A percentile compares a stretch with the other conserved stretches of the same genome.
These are phyloP conservation scores for Brassica juncea DNA, from an alignment of 345 rosid species.

Conservation along the genomic window DNA sequence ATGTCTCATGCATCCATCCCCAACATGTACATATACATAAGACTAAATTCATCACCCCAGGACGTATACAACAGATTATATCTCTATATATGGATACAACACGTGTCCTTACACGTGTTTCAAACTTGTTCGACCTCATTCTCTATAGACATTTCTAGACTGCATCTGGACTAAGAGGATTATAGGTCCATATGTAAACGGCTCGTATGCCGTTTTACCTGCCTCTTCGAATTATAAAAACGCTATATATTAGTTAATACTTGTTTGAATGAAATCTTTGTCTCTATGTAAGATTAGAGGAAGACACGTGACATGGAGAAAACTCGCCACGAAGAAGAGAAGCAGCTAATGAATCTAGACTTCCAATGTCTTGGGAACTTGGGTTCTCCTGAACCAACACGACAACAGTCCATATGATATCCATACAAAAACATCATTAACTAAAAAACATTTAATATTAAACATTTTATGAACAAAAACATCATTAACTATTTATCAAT, in stretches of 20 bases:
- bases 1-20: slow-evolving; percentile 24
- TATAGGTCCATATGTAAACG: slow-evolving; percentile 18
- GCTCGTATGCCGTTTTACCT: slow-evolving; percentile 2
- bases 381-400: slow-evolving; percentile 33
- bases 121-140: slow-evolving; percentile 30
- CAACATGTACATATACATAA: slow-evolving; percentile 20
- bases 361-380: slow-evolving; percentile 34
- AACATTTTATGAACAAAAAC: no score
- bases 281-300: slow-evolving; percentile 12
- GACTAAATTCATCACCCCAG: slow-evolving; percentile 19
- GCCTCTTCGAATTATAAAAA: slow-evolving; percentile 20
- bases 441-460: no score
- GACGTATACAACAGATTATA: slow-evolving; percentile 21
- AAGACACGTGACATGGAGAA: slow-evolving; percentile 17
- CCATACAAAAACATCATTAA: neutral
- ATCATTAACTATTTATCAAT: no score
- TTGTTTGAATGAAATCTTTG: slow-evolving; percentile 35
- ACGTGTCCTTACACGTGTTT: slow-evolving; percentile 22
- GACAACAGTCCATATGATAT: slow-evolving; percentile 4
- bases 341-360: slow-evolving; percentile 34
- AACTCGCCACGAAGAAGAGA: slow-evolving; percentile 29
- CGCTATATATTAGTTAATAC: neutral
- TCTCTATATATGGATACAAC: neutral
- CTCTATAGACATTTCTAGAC: neutral
- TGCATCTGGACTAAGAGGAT: slow-evolving; percentile 32